These are phyloP conservation scores for Whalleya microplaca DNA, from an alignment of 2,329 filamentous ascomycete genomes.

Conservation along the genomic window DNA sequence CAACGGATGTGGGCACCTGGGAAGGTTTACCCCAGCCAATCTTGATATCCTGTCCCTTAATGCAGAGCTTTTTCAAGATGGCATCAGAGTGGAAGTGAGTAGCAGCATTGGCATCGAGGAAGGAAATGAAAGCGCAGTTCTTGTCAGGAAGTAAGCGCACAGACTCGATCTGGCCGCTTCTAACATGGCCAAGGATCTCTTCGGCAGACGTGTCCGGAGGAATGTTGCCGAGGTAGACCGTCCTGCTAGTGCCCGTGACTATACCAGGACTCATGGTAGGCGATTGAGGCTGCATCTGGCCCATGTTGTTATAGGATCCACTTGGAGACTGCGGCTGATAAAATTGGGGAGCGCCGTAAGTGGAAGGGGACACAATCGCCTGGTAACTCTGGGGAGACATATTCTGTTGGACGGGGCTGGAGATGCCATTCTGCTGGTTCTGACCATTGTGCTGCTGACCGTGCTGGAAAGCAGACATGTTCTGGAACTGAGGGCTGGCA, in stretches of 20 bases:
- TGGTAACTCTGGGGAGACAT: conserved; percentile 86
- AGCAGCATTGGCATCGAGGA: conserved; percentile 94
- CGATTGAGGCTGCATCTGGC: conserved; percentile 68
- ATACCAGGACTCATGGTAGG: conserved; percentile 78
- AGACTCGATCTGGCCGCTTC: conserved; percentile 98
- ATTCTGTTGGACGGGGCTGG: conserved; percentile 75
- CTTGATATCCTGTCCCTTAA: conserved; percentile 99
- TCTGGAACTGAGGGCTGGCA: conserved; percentile 89
- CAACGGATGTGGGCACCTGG: conserved; percentile 95
- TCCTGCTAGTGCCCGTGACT: conserved; percentile 89
- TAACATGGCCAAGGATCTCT: conserved; percentile 93
- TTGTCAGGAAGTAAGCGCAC: conserved; percentile 95
- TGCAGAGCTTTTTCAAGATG: conserved; percentile 98
- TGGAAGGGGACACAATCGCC: conserved; percentile 82
- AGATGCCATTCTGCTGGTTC: conserved; percentile 59
- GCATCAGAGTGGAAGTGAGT: conserved; percentile 99
- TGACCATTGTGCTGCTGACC: conserved; percentile 51
- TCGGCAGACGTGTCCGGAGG: conserved; percentile 96
- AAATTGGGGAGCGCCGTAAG: conserved; percentile 80
- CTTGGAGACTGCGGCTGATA: conserved; percentile 87
- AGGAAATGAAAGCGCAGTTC: conserved; percentile 99
- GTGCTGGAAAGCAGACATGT: conserved; percentile 75
- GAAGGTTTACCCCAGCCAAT: conserved; percentile 99
- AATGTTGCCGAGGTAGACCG: conserved; percentile 97
- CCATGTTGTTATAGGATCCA: conserved; percentile 69